Conservation (phyloP, 1,284 basidiomycete genomes). For the Cryptococcus hybrid region DNA sequence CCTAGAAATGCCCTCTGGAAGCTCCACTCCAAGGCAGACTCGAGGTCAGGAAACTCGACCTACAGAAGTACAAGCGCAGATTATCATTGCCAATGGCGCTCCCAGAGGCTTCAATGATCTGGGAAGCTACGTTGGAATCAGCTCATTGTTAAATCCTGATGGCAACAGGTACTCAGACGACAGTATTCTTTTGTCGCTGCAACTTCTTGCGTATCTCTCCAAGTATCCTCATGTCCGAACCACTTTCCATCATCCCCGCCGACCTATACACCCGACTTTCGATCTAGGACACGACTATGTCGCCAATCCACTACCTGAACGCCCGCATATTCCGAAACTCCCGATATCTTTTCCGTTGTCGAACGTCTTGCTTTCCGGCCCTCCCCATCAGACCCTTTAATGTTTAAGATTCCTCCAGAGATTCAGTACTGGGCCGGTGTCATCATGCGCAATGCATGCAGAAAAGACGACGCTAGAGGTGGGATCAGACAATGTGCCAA, state of each 20-base stretch:
- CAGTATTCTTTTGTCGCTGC: conserved; percentile 85
- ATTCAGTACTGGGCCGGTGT: conserved; percentile 99
- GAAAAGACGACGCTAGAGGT: conserved; percentile 89
- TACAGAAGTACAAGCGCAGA: conserved; percentile 29
- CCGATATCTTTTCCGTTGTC: conserved; percentile 88
- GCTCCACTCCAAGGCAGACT: conserved; percentile 17
- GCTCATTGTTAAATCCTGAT: conserved; percentile 46
- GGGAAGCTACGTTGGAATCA: conserved; percentile 43
- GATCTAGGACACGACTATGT: conserved; percentile 31
- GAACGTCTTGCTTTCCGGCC: conserved; percentile 95
- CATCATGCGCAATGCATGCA: conserved; percentile 98
- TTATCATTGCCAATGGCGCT: conserved; percentile 50
- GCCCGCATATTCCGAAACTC: conserved; percentile 52
- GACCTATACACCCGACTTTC: conserved; percentile 51
- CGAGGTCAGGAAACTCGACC: conserved; percentile 8
- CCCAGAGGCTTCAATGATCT: conserved; percentile 50
- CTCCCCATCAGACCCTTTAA: conserved; percentile 70
- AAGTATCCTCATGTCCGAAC: conserved; percentile 98
- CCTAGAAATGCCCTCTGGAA: conserved; percentile 27
- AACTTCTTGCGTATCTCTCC: conserved; percentile 92
- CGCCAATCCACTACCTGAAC: conserved; percentile 39
- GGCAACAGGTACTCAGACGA: conserved; percentile 76
- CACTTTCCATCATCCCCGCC: conserved; percentile 82
- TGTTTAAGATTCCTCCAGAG: conserved; percentile 76
- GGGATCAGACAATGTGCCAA: conserved; percentile 98